phyloP scores from a whole-genome alignment of 139 green algal genomes.

The Chlamydomonas sp. region DNA sequence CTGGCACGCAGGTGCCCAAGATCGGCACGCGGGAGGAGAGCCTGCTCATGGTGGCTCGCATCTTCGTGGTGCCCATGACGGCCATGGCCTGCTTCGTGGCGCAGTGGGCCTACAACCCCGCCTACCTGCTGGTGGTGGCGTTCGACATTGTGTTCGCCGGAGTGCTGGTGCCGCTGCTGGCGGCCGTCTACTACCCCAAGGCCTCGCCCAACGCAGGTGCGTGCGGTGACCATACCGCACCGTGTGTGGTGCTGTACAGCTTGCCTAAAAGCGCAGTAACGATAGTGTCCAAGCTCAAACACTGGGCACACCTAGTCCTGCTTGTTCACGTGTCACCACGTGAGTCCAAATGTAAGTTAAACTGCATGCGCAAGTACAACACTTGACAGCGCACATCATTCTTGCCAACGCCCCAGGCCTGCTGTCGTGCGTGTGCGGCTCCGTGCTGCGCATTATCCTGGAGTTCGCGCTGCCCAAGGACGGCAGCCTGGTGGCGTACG shows the following conservation, averaged over 20 bases:
- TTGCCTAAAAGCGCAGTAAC: too few species aligned
- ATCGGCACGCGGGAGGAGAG: slow-evolving; percentile 36
- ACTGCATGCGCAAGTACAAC: too few species aligned
- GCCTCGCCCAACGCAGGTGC: slow-evolving; percentile 47
- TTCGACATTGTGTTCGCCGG: slow-evolving; percentile 59
- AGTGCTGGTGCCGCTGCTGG: slow-evolving; percentile 54
- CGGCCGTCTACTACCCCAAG: slow-evolving; percentile 40
- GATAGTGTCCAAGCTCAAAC: too few species aligned
- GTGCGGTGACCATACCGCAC: background rate
- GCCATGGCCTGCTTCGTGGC: slow-evolving; percentile 41
- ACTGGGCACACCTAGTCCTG: too few species aligned
- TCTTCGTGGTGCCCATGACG: slow-evolving; percentile 47
- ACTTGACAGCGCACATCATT: too few species aligned
- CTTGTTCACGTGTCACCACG: too few species aligned
- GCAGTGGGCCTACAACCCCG: slow-evolving; percentile 33
- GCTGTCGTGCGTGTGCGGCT: slow-evolving; percentile 29
- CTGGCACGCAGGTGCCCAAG: slow-evolving; percentile 26
- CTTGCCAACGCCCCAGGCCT: background rate
- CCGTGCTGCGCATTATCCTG: slow-evolving; percentile 47
- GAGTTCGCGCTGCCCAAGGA: slow-evolving; percentile 62
- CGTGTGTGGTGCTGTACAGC: background rate
- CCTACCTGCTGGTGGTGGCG: slow-evolving; percentile 56
- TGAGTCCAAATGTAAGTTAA: too few species aligned
- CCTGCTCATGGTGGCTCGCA: slow-evolving; percentile 46
- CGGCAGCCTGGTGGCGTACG: slow-evolving; percentile 44